These are phyloP conservation scores for Candida glaebosa DNA, from an alignment of 805 yeast genomes.

Conservation along the genomic window DNA sequence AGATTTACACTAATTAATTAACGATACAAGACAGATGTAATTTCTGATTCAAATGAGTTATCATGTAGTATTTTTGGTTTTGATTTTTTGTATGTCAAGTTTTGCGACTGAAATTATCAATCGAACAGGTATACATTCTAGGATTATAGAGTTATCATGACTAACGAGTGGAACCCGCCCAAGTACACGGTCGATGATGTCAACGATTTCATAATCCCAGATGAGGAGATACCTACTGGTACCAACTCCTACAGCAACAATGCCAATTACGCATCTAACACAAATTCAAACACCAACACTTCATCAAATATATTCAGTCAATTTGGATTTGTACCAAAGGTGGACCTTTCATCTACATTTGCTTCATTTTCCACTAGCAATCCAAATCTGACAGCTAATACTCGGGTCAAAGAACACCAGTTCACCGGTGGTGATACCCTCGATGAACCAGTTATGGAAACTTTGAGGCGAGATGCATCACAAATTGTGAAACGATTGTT, in stretches of 20 bases:
- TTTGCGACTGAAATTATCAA: not conserved
- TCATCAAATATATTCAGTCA: slow-evolving; percentile 8
- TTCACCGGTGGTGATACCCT: slow-evolving; percentile 68
- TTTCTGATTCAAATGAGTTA: too few species aligned
- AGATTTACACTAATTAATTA: not conserved
- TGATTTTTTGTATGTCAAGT: too few species aligned
- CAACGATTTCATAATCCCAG: slow-evolving; percentile 36
- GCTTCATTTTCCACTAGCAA: slow-evolving; percentile 25
- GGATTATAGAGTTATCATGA: slow-evolving; percentile 1
- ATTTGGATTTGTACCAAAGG: slow-evolving; percentile 22
- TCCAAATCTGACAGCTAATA: slow-evolving; percentile 16
- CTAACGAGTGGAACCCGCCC: slow-evolving; percentile 8
- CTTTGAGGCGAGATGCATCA: slow-evolving; percentile 41
- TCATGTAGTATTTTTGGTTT: too few species aligned
- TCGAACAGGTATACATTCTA: not conserved
- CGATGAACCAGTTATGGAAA: slow-evolving; percentile 63
- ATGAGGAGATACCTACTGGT: slow-evolving; percentile 21
- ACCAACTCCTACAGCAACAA: not conserved
- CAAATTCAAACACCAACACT: slow-evolving; percentile 4
- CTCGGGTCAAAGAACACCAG: slow-evolving; percentile 43
- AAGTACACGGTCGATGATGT: slow-evolving; percentile 13
- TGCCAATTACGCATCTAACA: slow-evolving; percentile 2
- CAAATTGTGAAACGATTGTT: slow-evolving; percentile 35
- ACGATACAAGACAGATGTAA: not conserved
- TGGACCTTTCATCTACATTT: slow-evolving; percentile 34